Conservation (phyloP, 495 filamentous ascomycete genomes). For the Hypoxylon trugodes region DNA sequence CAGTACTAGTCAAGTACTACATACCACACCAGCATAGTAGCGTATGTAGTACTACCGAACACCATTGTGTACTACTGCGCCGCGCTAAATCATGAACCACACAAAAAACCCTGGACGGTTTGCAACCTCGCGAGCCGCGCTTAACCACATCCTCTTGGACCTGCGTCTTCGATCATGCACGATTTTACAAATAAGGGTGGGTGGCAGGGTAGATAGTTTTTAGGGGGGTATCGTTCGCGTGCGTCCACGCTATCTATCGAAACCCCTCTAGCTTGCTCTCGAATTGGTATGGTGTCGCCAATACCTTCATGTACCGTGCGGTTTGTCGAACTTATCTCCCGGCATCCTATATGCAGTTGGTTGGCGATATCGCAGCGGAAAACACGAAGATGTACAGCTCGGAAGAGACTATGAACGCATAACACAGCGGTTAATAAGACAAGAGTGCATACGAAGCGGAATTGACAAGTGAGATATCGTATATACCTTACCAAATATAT, state of each 20-base stretch:
- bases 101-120: conserved; percentile 23
- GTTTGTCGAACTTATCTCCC: neutral
- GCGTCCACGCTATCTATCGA: conserved; percentile 37
- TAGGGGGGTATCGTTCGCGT: conserved; percentile 2
- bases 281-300: conserved; percentile 29
- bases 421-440: conserved; percentile 6
- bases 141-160: conserved; percentile 44
- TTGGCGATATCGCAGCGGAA: neutral
- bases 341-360: conserved; percentile 5
- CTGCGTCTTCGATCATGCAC: conserved; percentile 41
- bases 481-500: no score
- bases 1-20: no score
- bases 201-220: conserved; percentile 14
- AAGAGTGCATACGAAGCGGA: conserved; percentile 9
- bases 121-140: conserved; percentile 38
- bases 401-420: neutral
- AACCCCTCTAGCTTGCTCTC: conserved; percentile 36
- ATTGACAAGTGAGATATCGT: conserved; percentile 29
- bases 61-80: conserved; percentile 22
- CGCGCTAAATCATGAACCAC: conserved; percentile 34
- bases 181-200: conserved; percentile 41
- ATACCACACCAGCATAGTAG: no score
- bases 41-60: conserved; percentile 23
- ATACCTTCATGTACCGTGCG: conserved; percentile 12
- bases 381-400: conserved; percentile 7